phyloP scores from a whole-genome alignment of 2,329 filamentous ascomycete genomes.

The Fusarium solani-melongenae region DNA sequence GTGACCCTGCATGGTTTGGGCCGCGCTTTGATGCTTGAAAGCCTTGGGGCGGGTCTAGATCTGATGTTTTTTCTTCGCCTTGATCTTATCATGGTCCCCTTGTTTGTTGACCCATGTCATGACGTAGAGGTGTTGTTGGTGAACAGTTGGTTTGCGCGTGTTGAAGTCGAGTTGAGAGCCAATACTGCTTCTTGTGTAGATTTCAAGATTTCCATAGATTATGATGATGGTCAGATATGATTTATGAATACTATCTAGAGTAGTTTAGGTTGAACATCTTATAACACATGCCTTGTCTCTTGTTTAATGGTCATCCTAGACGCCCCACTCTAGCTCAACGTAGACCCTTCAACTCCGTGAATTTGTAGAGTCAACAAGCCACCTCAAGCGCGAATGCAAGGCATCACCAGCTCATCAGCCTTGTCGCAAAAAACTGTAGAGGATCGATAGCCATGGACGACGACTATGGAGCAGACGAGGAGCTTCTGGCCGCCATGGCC shows the following conservation, averaged over 20 bases:
- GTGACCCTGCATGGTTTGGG: neutral
- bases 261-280: neutral
- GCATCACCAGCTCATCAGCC: neutral
- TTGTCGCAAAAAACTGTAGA: neutral
- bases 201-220: neutral
- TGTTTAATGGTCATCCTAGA: neutral
- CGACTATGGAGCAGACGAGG: conserved; percentile 68
- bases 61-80: neutral
- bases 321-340: conserved; percentile 27
- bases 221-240: neutral
- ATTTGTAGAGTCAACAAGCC: conserved; percentile 11
- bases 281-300: neutral
- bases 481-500: conserved; percentile 66
- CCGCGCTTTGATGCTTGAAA: neutral
- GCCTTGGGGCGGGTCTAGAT: neutral
- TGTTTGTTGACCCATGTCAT: neutral
- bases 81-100: neutral
- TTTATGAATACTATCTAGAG: neutral
- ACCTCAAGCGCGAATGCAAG: neutral
- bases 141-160: neutral
- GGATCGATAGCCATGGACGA: conserved; percentile 55
- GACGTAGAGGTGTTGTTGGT: neutral
- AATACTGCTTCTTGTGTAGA: neutral
- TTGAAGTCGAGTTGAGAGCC: neutral
- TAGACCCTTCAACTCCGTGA: conserved; percentile 19